Percentiles rank a stretch among this genome's conserved stretches.
Evolutionary conservation across 164 flowering plant genomes (phyloP).

Genomic region (Pachysandra terminalis): DNA sequence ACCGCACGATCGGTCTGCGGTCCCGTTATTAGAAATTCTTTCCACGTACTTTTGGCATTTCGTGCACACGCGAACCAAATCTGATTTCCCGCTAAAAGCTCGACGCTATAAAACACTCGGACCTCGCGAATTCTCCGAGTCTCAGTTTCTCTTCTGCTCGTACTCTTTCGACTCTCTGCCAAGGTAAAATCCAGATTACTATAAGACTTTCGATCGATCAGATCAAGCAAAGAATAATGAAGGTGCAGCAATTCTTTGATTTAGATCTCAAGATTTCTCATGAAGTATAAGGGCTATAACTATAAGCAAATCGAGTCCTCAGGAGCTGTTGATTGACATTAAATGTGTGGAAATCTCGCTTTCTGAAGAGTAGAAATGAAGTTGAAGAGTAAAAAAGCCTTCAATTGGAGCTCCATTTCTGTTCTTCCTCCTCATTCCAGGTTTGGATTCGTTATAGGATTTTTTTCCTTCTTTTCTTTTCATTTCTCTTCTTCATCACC

Average conservation of each 20-base stretch:
- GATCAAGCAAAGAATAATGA: background rate
- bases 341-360: background rate
- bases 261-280: background rate
- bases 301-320: no score
- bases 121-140: background rate
- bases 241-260: background rate
- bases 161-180: background rate
- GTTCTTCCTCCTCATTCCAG: constrained; percentile 85
- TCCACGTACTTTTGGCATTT: no score
- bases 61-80: background rate
- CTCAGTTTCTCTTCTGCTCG: background rate
- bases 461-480: no score
- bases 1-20: no score
- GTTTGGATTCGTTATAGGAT: constrained; percentile 12
- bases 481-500: no score
- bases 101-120: background rate
- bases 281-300: no score
- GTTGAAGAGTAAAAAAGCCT: constrained; percentile 68
- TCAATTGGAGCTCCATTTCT: constrained; percentile 84
- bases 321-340: background rate
- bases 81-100: background rate
- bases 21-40: no score
- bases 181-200: background rate
- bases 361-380: constrained; percentile 20
- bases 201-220: background rate